Evolutionary conservation across 75 land plant genomes (phyloP).

Genomic region (Pinus albicaulis): DNA sequence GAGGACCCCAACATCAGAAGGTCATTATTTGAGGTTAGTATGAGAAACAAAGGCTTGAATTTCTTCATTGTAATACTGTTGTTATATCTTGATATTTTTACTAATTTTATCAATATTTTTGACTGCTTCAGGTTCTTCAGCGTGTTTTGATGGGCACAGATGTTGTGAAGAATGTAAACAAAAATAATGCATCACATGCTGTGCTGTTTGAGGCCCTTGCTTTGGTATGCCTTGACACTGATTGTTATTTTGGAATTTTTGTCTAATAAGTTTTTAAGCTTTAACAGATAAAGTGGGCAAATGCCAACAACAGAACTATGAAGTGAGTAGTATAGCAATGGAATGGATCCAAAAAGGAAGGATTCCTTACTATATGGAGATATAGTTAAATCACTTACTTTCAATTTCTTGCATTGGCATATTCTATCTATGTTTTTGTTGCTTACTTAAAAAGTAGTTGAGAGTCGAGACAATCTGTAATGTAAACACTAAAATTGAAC

Average conservation of each 20-base stretch:
- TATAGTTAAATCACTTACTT: too few species aligned
- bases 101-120: slow-evolving; percentile 1
- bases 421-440: too few species aligned
- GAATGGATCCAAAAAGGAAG: too few species aligned
- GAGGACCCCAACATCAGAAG: slow-evolving; percentile 97
- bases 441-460: too few species aligned
- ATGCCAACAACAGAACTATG: too few species aligned
- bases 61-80: background rate
- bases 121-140: slow-evolving; percentile 77
- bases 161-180: slow-evolving; percentile 98
- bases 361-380: too few species aligned
- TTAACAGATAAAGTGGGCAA: too few species aligned
- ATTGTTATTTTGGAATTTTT: background rate
- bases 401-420: too few species aligned
- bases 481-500: too few species aligned
- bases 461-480: too few species aligned
- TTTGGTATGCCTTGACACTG: slow-evolving; percentile 61
- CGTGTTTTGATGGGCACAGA: slow-evolving; percentile 97
- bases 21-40: slow-evolving; percentile 88
- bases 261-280: too few species aligned
- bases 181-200: slow-evolving; percentile 99
- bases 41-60: background rate
- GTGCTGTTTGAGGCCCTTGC: slow-evolving; percentile 99
- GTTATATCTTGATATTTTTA: background rate
- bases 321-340: too few species aligned